A percentile compares a stretch with the other conserved stretches of the same genome.
Evolutionary conservation across 2,329 filamentous ascomycete genomes (phyloP).

Genomic region (Fusarium zealandicum): DNA sequence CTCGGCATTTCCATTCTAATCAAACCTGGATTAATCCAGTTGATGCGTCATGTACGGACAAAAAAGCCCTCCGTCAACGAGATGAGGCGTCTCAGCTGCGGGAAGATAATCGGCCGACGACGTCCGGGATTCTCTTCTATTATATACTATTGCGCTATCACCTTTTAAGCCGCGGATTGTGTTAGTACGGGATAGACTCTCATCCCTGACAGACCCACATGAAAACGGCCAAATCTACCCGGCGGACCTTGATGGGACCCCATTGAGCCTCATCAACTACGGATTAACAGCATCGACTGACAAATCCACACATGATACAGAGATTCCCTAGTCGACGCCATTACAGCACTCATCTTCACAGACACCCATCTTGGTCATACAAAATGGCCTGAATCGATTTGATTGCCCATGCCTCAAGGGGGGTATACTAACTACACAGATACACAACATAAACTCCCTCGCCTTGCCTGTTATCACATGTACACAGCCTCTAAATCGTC

Average conservation of each 20-base stretch:
- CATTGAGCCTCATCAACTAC: not conserved
- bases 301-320: too few species aligned
- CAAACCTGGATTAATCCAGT: not conserved
- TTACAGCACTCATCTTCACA: too few species aligned
- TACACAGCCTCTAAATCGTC: conserved; percentile 16
- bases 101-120: conserved; percentile 24
- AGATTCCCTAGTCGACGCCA: too few species aligned
- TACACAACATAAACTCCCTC: conserved; percentile 13
- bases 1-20: not conserved
- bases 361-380: too few species aligned
- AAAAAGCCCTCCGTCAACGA: not conserved
- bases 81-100: conserved; percentile 10
- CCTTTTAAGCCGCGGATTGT: accelerated
- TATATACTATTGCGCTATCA: conserved; percentile 1
- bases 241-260: not conserved
- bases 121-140: not conserved
- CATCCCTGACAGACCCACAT: conserved; percentile 4
- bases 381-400: conserved; percentile 1
- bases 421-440: conserved; percentile 25
- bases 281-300: too few species aligned
- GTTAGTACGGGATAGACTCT: conserved; percentile 22
- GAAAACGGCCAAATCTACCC: conserved; percentile 9
- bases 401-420: conserved; percentile 17
- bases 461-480: conserved; percentile 5
- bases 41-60: not conserved